phyloP scores from a whole-genome alignment of 1,284 basidiomycete genomes.

The Austroboletus niveus region DNA sequence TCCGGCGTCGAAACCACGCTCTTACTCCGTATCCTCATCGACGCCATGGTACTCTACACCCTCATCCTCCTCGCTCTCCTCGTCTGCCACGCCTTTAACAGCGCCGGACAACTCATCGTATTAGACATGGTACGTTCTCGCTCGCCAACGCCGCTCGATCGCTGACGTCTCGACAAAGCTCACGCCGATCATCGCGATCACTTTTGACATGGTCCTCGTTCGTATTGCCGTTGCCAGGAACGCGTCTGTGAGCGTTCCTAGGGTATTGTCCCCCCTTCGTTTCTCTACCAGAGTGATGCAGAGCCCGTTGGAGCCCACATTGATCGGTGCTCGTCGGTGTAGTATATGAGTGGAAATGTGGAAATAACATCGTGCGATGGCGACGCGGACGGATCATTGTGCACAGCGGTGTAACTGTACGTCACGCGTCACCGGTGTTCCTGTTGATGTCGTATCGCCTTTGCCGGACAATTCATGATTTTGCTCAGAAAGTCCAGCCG shows the following conservation, averaged over 20 bases:
- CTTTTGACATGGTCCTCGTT: constrained; percentile 21
- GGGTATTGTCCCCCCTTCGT: constrained; percentile 15
- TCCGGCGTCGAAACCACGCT: constrained; percentile 7
- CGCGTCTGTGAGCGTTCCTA: not conserved
- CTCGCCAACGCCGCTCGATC: not conserved
- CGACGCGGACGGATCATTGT: not conserved
- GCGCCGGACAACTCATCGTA: constrained; percentile 11
- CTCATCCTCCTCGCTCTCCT: constrained; percentile 17
- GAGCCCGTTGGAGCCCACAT: constrained; percentile 7
- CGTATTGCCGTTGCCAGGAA: constrained; percentile 19
- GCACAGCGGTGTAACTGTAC: not conserved
- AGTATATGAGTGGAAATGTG: constrained; percentile 10
- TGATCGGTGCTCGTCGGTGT: constrained; percentile 9
- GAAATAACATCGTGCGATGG: too few relatives aligned
- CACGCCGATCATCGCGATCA: constrained; percentile 23
- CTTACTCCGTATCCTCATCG: constrained; percentile 22
- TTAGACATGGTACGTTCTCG: constrained; percentile 24
- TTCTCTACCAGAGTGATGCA: constrained; percentile 10
- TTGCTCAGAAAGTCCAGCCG: too few relatives aligned
- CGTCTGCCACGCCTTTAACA: constrained; percentile 12
- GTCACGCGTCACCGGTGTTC: not conserved
- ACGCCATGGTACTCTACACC: constrained; percentile 18
- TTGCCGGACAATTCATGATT: too few relatives aligned
- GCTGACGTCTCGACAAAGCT: constrained; percentile 7
- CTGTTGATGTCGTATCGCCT: too few relatives aligned